phyloP scores from a whole-genome alignment of 129 eudicot species.

The Lactuca sativa region DNA sequence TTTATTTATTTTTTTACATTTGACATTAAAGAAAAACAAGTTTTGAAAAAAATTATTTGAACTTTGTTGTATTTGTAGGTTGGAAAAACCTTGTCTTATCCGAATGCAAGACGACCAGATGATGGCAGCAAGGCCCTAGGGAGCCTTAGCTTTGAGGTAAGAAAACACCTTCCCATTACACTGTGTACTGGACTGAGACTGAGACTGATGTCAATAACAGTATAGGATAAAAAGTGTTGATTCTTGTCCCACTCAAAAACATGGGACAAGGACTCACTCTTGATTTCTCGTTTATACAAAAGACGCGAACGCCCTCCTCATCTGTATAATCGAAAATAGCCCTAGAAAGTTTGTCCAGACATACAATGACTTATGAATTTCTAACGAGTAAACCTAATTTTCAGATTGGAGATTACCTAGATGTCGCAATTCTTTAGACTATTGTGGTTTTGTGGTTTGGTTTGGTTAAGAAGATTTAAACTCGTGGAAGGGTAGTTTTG shows the following conservation, averaged over 20 bases:
- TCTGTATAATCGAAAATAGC: no score
- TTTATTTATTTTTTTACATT: neutral
- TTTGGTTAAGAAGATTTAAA: neutral
- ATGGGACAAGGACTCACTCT: neutral
- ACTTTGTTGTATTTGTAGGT: slow-evolving; percentile 34
- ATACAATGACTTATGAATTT: neutral
- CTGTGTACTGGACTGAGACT: neutral
- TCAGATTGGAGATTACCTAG: slow-evolving; percentile 95
- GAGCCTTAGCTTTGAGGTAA: neutral
- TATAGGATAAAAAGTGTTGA: no score
- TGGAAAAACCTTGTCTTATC: slow-evolving; percentile 63
- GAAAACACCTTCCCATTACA: no score
- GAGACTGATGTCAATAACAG: neutral
- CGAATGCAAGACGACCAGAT: slow-evolving; percentile 69
- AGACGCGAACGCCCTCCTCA: neutral
- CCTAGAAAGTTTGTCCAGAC: no score
- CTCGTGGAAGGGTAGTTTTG: neutral
- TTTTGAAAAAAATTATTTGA: no score
- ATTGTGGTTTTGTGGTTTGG: neutral
- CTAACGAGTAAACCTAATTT: slow-evolving; percentile 19
- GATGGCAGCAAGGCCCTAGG: neutral
- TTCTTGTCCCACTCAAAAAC: neutral
- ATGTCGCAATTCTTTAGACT: slow-evolving; percentile 67
- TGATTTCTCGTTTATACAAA: neutral
- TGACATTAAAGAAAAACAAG: no score